A percentile compares a stretch with the other conserved stretches of the same genome.
Conservation (phyloP, 1,139 yeast species). For the Suhomyces choctaworum region DNA sequence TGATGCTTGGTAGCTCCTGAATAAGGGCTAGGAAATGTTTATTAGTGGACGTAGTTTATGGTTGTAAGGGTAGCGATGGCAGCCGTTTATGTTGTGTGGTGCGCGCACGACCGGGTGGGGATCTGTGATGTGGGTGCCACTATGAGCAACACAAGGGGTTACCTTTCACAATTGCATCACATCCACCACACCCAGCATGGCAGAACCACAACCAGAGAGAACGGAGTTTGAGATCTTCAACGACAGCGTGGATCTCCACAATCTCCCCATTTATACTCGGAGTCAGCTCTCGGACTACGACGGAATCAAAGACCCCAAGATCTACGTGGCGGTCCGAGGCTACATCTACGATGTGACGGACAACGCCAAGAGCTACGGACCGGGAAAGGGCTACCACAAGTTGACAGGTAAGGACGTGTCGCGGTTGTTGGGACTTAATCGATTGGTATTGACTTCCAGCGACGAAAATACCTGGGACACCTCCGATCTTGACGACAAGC, state of each 20-base stretch:
- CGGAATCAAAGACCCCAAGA: slow-evolving; percentile 34
- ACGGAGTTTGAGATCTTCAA: slow-evolving; percentile 15
- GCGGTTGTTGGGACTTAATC: slow-evolving; percentile 57
- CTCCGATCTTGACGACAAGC: slow-evolving; percentile 50
- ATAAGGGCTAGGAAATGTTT: too few relatives aligned
- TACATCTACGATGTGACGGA: slow-evolving; percentile 72
- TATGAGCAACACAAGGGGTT: background rate
- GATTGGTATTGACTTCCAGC: slow-evolving; percentile 44
- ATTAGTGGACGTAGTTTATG: too few relatives aligned
- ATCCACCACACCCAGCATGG: too few relatives aligned
- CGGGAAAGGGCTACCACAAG: slow-evolving; percentile 69
- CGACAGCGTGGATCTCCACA: slow-evolving; percentile 24
- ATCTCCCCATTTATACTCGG: slow-evolving; percentile 38
- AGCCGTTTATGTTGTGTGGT: too few relatives aligned
- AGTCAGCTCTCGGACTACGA: slow-evolving; percentile 35
- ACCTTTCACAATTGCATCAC: too few relatives aligned
- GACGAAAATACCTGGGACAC: slow-evolving; percentile 47
- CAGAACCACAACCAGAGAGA: too few relatives aligned
- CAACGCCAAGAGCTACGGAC: slow-evolving; percentile 69
- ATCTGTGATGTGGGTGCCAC: too few relatives aligned
- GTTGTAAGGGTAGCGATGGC: too few relatives aligned
- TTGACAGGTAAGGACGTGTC: slow-evolving; percentile 80
- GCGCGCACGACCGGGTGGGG: too few relatives aligned
- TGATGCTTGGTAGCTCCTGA: too few relatives aligned
- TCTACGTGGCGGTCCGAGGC: slow-evolving; percentile 77